phyloP scores from a whole-genome alignment of 352 stramenopile species.

The Saprolegnia diclina region DNA sequence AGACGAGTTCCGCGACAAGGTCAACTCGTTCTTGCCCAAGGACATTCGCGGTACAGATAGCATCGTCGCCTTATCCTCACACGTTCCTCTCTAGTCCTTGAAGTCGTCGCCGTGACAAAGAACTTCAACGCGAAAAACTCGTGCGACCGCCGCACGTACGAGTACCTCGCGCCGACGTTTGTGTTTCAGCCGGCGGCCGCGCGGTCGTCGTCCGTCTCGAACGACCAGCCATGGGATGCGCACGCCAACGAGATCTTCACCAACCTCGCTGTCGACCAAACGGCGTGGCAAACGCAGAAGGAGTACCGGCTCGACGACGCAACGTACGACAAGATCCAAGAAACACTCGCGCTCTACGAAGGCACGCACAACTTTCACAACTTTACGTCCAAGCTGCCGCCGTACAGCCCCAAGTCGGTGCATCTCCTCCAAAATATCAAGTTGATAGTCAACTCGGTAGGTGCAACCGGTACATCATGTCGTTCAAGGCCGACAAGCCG shows the following conservation, averaged over 20 bases:
- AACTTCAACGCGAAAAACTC: conserved; percentile 88
- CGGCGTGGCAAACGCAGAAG: conserved; percentile 61
- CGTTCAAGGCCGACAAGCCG: conserved; percentile 70
- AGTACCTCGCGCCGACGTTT: conserved; percentile 87
- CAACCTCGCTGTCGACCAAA: conserved; percentile 45
- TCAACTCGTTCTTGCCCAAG: conserved; percentile 63
- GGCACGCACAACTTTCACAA: conserved; percentile 96
- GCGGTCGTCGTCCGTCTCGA: conserved; percentile 11
- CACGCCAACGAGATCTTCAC: conserved; percentile 22
- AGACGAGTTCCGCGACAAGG: conserved; percentile 48
- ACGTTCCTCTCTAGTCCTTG: conserved; percentile 35
- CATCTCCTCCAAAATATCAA: too few species aligned
- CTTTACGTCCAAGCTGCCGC: conserved; percentile 90
- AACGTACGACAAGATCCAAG: conserved; percentile 45
- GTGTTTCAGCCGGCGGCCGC: conserved; percentile 48
- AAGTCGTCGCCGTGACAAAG: conserved; percentile 83
- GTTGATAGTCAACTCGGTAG: conserved; percentile 29
- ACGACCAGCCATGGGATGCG: conserved; percentile 29
- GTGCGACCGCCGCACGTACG: conserved; percentile 86
- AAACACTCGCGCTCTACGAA: conserved; percentile 57
- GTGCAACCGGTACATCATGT: conserved; percentile 90
- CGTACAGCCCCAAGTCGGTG: conserved; percentile 52
- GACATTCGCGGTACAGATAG: conserved; percentile 63
- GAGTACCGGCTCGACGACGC: conserved; percentile 63
- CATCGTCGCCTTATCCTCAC: not conserved